phyloP scores from a whole-genome alignment of 352 stramenopile species.

The Plasmopara viticola region DNA sequence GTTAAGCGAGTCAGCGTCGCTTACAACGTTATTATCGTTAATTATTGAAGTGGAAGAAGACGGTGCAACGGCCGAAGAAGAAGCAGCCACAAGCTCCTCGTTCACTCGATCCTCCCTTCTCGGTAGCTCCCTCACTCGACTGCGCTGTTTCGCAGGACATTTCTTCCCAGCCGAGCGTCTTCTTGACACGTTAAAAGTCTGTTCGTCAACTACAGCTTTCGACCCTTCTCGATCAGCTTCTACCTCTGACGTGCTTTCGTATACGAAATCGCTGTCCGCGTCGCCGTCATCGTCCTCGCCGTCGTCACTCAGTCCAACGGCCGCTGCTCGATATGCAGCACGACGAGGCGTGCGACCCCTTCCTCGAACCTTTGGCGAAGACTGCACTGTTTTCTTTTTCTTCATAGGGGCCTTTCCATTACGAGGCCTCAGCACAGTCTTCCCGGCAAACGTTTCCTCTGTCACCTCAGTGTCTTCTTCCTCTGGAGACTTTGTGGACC shows the following conservation, averaged over 20 bases:
- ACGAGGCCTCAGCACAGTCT: conserved; percentile 6
- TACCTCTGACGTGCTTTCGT: conserved; percentile 27
- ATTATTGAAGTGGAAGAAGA: neutral
- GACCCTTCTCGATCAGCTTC: conserved; percentile 19
- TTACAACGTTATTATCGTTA: conserved; percentile 6
- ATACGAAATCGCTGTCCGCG: conserved; percentile 46
- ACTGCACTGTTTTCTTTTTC: conserved; percentile 17
- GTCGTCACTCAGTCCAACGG: conserved; percentile 9
- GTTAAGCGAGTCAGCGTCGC: conserved; percentile 30
- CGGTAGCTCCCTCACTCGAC: neutral
- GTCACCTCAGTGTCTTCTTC: conserved; percentile 5
- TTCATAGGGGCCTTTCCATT: conserved; percentile 27
- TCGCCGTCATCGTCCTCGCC: conserved; percentile 24
- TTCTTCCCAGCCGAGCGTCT: conserved; percentile 11
- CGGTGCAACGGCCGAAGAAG: neutral
- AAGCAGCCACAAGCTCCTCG: neutral
- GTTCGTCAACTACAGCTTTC: conserved; percentile 7
- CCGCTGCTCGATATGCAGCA: conserved; percentile 1
- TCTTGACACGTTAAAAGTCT: conserved; percentile 2
- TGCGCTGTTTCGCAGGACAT: conserved; percentile 10
- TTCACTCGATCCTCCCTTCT: neutral
- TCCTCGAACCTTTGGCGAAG: conserved; percentile 1
- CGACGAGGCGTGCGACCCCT: conserved; percentile 10
- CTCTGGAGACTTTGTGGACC: conserved; percentile 1
- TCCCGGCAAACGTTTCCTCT: conserved; percentile 5